These are phyloP conservation scores for Omphalotus guepiniiformis DNA, from an alignment of 768 basidiomycete genomes.

Conservation along the genomic window DNA sequence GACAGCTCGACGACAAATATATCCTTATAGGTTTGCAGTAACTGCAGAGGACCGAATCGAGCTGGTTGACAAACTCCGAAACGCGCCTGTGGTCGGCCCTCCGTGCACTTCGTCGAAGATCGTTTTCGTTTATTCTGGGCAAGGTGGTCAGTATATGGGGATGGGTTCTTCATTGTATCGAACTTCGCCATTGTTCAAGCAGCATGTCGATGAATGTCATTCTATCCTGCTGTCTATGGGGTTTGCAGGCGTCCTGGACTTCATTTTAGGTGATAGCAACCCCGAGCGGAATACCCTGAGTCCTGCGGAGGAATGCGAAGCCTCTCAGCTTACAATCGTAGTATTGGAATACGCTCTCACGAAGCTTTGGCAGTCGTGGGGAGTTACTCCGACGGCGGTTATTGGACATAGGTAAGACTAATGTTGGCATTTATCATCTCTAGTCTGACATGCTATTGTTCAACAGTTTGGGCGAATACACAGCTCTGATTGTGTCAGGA, in stretches of 20 bases:
- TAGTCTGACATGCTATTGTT: slow-evolving; percentile 3
- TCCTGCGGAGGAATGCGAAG: slow-evolving; percentile 36
- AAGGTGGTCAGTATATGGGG: slow-evolving; percentile 62
- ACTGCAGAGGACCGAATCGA: slow-evolving; percentile 40
- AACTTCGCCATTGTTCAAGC: slow-evolving; percentile 42
- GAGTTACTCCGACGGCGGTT: slow-evolving; percentile 53
- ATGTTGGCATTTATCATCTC: slow-evolving; percentile 12
- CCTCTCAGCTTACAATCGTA: slow-evolving; percentile 52
- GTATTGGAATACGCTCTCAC: slow-evolving; percentile 61
- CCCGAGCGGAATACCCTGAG: slow-evolving; percentile 18
- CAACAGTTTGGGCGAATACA: slow-evolving; percentile 69
- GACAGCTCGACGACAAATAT: slow-evolving; percentile 60
- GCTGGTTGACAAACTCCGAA: slow-evolving; percentile 40
- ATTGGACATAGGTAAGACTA: slow-evolving; percentile 79
- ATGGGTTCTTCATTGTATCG: slow-evolving; percentile 61
- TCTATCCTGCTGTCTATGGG: slow-evolving; percentile 41
- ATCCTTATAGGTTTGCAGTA: slow-evolving; percentile 49
- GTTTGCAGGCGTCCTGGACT: slow-evolving; percentile 44
- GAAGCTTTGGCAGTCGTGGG: slow-evolving; percentile 66
- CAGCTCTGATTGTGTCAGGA: slow-evolving; percentile 60
- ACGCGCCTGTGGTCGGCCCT: slow-evolving; percentile 23
- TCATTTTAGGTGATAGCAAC: slow-evolving; percentile 30
- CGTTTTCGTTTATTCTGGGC: slow-evolving; percentile 71
- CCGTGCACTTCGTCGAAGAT: neutral
- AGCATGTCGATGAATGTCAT: slow-evolving; percentile 57